These are phyloP conservation scores for Xylaria sp. DNA, from an alignment of 2,329 filamentous ascomycete genomes.

Conservation along the genomic window DNA sequence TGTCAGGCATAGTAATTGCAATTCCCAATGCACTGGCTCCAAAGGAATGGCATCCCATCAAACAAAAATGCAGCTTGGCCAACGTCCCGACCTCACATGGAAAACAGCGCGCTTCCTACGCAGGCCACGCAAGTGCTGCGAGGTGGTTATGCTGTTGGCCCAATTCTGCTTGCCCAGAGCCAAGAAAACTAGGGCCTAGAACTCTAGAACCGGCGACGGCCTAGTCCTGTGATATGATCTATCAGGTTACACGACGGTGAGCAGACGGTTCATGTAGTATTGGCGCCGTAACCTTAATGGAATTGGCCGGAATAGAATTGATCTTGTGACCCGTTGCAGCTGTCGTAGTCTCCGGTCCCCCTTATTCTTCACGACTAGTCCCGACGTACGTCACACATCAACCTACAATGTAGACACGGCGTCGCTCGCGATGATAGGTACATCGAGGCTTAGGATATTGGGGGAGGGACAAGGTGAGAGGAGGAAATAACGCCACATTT, in stretches of 20 bases:
- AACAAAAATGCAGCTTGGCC: not conserved
- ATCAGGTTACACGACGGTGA: conserved; percentile 30
- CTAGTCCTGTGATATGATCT: conserved; percentile 22
- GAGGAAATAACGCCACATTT: conserved; percentile 16
- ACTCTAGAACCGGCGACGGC: conserved; percentile 16
- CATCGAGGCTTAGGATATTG: not conserved
- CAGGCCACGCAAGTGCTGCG: conserved; percentile 1
- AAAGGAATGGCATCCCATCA: conserved; percentile 21
- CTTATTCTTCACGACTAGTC: not conserved
- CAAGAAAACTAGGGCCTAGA: not conserved
- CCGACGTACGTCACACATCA: conserved; percentile 16
- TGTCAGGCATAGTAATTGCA: conserved; percentile 27
- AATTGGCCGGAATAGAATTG: conserved; percentile 12
- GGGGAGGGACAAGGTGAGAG: conserved; percentile 5
- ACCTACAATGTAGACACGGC: not conserved
- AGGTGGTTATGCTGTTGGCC: not conserved
- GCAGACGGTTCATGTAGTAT: conserved; percentile 5
- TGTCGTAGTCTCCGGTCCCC: conserved; percentile 20
- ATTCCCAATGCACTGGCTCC: conserved; percentile 17
- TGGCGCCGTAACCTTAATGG: conserved; percentile 2
- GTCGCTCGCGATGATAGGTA: conserved; percentile 11
- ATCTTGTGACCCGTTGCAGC: conserved; percentile 30
- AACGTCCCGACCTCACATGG: conserved; percentile 1
- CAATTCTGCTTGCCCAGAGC: not conserved
- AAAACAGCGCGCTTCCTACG: not conserved